Conservation (phyloP, 164 flowering plant genomes). For the Tinospora cordifolia region DNA sequence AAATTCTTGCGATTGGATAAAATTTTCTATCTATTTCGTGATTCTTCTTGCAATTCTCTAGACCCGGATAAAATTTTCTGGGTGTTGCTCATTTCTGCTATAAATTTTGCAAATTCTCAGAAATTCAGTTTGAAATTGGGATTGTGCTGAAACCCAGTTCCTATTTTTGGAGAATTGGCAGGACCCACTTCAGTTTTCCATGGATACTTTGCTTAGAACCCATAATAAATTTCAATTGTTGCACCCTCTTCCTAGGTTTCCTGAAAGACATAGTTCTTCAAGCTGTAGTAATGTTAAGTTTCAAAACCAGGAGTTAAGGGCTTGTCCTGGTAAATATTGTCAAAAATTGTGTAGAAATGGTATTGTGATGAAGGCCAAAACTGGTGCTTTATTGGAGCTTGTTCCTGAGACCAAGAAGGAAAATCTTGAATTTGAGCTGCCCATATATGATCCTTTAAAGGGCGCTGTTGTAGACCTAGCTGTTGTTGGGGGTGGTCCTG, state of each 20-base stretch:
- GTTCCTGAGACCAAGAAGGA: constrained; percentile 83
- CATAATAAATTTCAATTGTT: constrained; percentile 55
- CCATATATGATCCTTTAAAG: constrained; percentile 66
- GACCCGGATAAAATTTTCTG: not conserved
- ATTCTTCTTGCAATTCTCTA: not conserved
- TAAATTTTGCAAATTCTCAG: not conserved
- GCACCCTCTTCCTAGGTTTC: constrained; percentile 45
- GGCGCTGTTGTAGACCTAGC: constrained; percentile 63
- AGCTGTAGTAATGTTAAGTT: constrained; percentile 32
- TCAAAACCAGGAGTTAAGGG: constrained; percentile 27
- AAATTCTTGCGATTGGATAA: not conserved
- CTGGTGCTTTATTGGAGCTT: constrained; percentile 68
- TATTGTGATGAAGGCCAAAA: constrained; percentile 37
- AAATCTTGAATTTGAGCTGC: constrained; percentile 78
- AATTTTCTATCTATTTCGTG: not conserved
- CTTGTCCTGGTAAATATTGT: constrained; percentile 27
- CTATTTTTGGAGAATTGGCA: not conserved
- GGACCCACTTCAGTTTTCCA: constrained; percentile 20
- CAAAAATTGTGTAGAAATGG: constrained; percentile 25
- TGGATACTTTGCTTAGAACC: constrained; percentile 72
- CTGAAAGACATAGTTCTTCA: constrained; percentile 34
- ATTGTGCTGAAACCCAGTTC: not conserved
- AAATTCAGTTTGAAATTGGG: not conserved
- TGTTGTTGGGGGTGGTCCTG: constrained; percentile 93
- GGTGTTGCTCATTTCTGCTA: too few species aligned